phyloP scores from a whole-genome alignment of 371 early-diverging fungal genomes.

The Blastocladiella emersonii region DNA sequence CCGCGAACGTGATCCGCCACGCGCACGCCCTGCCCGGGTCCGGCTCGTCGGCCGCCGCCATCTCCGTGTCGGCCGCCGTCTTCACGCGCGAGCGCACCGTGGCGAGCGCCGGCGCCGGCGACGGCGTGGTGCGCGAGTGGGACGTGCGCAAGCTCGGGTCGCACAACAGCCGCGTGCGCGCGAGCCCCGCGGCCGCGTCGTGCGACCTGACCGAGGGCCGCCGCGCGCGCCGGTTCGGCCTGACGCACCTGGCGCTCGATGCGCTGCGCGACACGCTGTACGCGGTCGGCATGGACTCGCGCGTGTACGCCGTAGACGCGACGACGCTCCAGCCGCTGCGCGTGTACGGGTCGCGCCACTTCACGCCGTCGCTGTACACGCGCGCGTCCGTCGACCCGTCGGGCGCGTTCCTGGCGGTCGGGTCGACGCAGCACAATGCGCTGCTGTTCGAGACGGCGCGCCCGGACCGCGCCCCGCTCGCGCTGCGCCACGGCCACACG shows the following conservation, averaged over 20 bases:
- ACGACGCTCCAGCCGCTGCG: neutral
- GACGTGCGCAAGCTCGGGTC: constrained; percentile 2
- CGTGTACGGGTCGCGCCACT: neutral
- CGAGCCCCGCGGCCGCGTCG: neutral
- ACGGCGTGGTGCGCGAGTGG: neutral
- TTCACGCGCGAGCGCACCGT: neutral
- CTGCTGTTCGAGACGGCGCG: neutral
- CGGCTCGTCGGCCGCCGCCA: neutral
- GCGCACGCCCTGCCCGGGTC: neutral
- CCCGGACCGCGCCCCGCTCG: neutral
- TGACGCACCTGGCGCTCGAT: neutral
- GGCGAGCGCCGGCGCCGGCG: neutral
- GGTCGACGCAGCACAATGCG: neutral
- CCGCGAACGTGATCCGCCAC: neutral
- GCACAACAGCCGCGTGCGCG: neutral
- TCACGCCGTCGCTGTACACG: neutral
- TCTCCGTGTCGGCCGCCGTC: neutral
- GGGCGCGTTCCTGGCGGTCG: neutral
- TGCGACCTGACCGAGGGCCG: neutral
- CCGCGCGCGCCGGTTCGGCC: neutral
- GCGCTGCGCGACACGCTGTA: neutral
- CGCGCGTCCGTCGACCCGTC: neutral
- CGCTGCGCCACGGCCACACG: neutral
- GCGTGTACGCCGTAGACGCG: neutral
- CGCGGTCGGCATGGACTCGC: neutral